These are phyloP conservation scores for Boechera divaricarpa DNA, from an alignment of 345 rosid genomes.

Conservation along the genomic window DNA sequence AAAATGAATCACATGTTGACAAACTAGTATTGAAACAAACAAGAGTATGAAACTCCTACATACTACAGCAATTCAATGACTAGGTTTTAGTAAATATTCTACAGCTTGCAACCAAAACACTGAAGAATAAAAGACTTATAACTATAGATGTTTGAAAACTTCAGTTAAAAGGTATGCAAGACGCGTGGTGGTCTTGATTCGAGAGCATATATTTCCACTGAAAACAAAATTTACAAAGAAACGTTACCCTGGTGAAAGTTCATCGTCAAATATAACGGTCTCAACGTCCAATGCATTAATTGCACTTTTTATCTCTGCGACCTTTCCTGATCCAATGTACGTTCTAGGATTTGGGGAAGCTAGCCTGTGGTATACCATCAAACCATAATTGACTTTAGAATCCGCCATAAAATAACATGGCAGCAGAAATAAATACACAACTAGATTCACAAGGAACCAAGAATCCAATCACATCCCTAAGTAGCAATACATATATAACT, in stretches of 20 bases:
- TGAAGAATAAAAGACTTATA: neutral
- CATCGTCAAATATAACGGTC: constrained; percentile 95
- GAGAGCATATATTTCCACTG: constrained; percentile 1
- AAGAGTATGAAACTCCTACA: constrained; percentile 16
- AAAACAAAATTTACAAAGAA: constrained; percentile 17
- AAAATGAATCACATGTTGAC: neutral
- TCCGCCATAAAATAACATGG: neutral
- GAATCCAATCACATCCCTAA: neutral
- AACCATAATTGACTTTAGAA: constrained; percentile 7
- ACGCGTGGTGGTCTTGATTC: neutral
- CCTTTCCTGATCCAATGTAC: constrained; percentile 95
- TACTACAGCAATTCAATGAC: neutral
- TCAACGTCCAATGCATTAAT: constrained; percentile 73
- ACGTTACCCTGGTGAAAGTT: constrained; percentile 91
- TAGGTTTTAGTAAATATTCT: neutral
- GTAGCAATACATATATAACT: constrained; percentile 19
- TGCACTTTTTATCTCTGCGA: constrained; percentile 82
- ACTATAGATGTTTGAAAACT: neutral
- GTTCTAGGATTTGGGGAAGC: constrained; percentile 87
- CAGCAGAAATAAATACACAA: neutral
- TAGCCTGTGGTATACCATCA: constrained; percentile 53
- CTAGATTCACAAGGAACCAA: neutral
- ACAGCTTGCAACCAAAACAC: neutral
- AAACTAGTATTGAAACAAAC: neutral
- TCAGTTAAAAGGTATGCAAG: constrained; percentile 18